Conservation (phyloP, 495 filamentous ascomycete species). For the Sabuloglossum arenarium region DNA sequence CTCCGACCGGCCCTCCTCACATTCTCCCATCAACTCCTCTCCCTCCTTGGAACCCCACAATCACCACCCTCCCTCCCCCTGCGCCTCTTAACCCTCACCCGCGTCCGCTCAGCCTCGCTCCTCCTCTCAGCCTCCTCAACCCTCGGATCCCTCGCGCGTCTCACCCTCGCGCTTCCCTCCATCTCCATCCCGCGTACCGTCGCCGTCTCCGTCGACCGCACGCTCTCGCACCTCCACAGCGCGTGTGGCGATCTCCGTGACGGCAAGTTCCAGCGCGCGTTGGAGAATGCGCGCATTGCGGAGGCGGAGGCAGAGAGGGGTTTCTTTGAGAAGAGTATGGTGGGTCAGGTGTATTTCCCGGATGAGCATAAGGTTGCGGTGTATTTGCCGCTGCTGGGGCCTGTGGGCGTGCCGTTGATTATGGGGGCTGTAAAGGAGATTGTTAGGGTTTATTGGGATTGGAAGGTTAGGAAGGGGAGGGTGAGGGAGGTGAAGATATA, state of each 20-base stretch:
- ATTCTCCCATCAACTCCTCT: constrained; percentile 81
- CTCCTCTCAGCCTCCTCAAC: constrained; percentile 83
- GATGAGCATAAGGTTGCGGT: constrained; percentile 99
- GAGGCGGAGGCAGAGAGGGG: constrained; percentile 79
- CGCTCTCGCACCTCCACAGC: constrained; percentile 49
- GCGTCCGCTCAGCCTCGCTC: constrained; percentile 68
- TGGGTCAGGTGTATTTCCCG: constrained; percentile 91
- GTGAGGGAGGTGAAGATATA: background rate
- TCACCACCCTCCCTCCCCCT: constrained; percentile 61
- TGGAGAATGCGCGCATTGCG: constrained; percentile 64
- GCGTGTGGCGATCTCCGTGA: constrained; percentile 54
- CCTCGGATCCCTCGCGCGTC: constrained; percentile 73
- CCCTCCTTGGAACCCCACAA: constrained; percentile 68
- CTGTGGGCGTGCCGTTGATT: constrained; percentile 74
- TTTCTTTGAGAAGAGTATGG: constrained; percentile 98
- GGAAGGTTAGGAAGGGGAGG: background rate
- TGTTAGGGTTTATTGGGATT: constrained; percentile 16
- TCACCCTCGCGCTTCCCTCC: constrained; percentile 64
- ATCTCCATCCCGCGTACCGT: constrained; percentile 82
- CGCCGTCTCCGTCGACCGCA: constrained; percentile 62
- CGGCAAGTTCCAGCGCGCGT: constrained; percentile 39
- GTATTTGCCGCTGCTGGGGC: constrained; percentile 77
- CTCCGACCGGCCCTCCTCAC: constrained; percentile 65
- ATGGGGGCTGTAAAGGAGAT: constrained; percentile 69
- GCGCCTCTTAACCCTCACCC: constrained; percentile 61